Conservation (phyloP, 2,329 filamentous ascomycete genomes). For the Neonectria hederae region DNA sequence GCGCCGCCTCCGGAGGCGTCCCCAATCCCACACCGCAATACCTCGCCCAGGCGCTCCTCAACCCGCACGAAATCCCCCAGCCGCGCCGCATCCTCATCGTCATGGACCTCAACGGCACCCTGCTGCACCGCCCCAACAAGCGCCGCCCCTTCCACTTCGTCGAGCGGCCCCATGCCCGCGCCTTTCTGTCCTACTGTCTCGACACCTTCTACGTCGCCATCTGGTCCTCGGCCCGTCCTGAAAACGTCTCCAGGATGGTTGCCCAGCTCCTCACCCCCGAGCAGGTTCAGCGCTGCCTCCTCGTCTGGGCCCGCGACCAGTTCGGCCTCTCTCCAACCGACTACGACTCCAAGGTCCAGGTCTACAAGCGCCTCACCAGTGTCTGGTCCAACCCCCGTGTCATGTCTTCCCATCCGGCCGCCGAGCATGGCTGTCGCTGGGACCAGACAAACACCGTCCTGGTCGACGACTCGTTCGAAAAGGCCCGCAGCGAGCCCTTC, state of each 20-base stretch:
- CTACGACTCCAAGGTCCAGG: constrained; percentile 78
- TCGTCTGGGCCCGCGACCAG: constrained; percentile 80
- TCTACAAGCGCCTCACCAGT: constrained; percentile 83
- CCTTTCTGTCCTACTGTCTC: constrained; percentile 80
- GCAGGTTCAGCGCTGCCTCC: constrained; percentile 67
- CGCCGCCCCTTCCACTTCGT: constrained; percentile 62
- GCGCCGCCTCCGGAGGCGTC: constrained; percentile 61
- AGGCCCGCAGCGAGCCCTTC: constrained; percentile 82
- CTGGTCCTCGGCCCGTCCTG: constrained; percentile 85
- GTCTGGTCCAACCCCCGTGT: constrained; percentile 71
- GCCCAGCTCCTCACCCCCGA: constrained; percentile 66
- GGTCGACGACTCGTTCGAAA: constrained; percentile 85
- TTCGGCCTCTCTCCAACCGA: constrained; percentile 73
- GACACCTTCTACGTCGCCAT: constrained; percentile 81
- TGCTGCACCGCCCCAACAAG: constrained; percentile 75
- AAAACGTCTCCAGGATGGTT: constrained; percentile 78
- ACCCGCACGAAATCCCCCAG: constrained; percentile 51
- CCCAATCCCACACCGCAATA: constrained; percentile 71
- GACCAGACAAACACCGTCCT: constrained; percentile 88
- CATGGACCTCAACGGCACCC: constrained; percentile 92
- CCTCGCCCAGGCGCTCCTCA: constrained; percentile 60
- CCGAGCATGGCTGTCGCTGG: constrained; percentile 62
- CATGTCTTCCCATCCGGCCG: constrained; percentile 55
- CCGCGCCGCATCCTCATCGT: constrained; percentile 79
- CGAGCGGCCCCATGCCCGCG: constrained; percentile 71